These are phyloP conservation scores for Teratosphaeriaceae sp. DNA, from an alignment of 2,329 filamentous ascomycete species.

Conservation along the genomic window DNA sequence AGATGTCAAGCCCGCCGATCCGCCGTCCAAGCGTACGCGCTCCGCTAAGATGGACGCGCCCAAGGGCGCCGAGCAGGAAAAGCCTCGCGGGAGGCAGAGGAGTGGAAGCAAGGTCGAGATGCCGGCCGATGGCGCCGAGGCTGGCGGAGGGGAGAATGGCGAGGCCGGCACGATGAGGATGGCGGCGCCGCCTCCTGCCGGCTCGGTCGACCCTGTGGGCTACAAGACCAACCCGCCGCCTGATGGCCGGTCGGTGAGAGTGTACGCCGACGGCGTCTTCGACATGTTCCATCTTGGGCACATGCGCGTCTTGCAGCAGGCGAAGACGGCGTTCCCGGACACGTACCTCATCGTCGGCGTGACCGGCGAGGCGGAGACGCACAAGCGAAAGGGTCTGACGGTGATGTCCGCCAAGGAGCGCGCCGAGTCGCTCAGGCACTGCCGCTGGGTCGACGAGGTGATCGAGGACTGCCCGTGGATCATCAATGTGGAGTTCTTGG, in stretches of 20 bases:
- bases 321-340: slow-evolving; percentile 92
- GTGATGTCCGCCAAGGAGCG: slow-evolving; percentile 88
- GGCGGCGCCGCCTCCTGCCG: slow-evolving; percentile 61
- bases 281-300: slow-evolving; percentile 97
- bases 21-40: slow-evolving; percentile 70
- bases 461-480: slow-evolving; percentile 98
- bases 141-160: slow-evolving; percentile 39
- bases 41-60: slow-evolving; percentile 41
- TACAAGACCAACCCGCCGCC: slow-evolving; percentile 91
- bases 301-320: slow-evolving; percentile 97
- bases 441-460: slow-evolving; percentile 98
- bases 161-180: slow-evolving; percentile 45
- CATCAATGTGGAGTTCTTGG: slow-evolving; percentile 77
- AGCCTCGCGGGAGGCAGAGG: slow-evolving; percentile 17
- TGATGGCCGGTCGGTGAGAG: slow-evolving; percentile 70
- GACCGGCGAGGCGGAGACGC: slow-evolving; percentile 90
- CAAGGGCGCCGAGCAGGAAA: slow-evolving; percentile 46
- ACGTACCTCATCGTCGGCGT: slow-evolving; percentile 90
- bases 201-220: slow-evolving; percentile 70
- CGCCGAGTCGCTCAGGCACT: slow-evolving; percentile 90
- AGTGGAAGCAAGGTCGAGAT: slow-evolving; percentile 12
- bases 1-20: slow-evolving; percentile 54
- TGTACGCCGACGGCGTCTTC: slow-evolving; percentile 97
- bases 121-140: slow-evolving; percentile 50
- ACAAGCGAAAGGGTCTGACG: slow-evolving; percentile 89